phyloP scores from a whole-genome alignment of 306 rosid species.

The Acacia crassicarpa region DNA sequence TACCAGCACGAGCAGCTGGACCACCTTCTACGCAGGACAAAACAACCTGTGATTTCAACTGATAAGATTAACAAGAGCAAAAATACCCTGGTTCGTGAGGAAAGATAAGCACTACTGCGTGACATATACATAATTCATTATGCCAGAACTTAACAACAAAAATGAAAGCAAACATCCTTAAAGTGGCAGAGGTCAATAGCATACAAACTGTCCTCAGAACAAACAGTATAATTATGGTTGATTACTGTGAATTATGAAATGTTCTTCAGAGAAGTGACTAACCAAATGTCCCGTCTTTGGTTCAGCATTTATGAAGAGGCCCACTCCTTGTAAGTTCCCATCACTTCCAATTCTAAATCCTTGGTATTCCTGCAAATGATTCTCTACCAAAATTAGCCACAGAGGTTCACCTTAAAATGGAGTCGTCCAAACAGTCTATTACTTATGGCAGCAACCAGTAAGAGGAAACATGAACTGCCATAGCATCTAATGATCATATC shows the following conservation, averaged over 20 bases:
- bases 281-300: conserved; percentile 93
- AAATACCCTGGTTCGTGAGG: conserved; percentile 1
- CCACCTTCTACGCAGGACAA: conserved; percentile 82
- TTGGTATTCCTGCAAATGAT: conserved; percentile 78
- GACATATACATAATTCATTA: conserved; percentile 4
- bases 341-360: conserved; percentile 88
- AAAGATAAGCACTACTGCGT: background rate
- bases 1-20: conserved; percentile 96
- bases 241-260: background rate
- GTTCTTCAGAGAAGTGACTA: conserved; percentile 30
- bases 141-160: background rate
- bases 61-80: conserved; percentile 2
- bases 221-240: conserved; percentile 15
- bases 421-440: background rate
- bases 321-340: conserved; percentile 92
- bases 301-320: conserved; percentile 81
- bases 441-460: conserved; percentile 13
- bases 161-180: background rate
- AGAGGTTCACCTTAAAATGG: background rate
- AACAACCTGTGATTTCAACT: conserved; percentile 63
- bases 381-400: conserved; percentile 16
- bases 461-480: background rate
- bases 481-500: background rate
- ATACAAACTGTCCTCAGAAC: conserved; percentile 10
- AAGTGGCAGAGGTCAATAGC: background rate